Conservation (phyloP, 768 basidiomycete genomes). For the Neoboletus subvelutipes region DNA sequence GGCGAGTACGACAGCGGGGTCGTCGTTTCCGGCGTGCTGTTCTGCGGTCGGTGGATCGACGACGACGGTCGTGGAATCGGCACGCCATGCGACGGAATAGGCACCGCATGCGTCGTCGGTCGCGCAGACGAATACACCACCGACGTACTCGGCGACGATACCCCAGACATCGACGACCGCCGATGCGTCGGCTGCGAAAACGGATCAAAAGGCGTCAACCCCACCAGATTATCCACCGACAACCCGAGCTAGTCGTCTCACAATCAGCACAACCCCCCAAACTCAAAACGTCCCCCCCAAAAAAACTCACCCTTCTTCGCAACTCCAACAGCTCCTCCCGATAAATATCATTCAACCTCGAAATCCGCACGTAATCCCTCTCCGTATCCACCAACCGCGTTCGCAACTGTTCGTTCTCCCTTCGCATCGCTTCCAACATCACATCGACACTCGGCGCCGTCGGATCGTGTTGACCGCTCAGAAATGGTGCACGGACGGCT, state of each 20-base stretch:
- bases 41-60: slow-evolving; percentile 56
- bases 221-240: slow-evolving; percentile 72
- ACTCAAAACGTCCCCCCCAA: no score
- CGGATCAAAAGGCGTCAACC: slow-evolving; percentile 63
- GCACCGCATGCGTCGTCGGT: slow-evolving; percentile 50
- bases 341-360: slow-evolving; percentile 78
- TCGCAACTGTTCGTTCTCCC: slow-evolving; percentile 78
- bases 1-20: slow-evolving; percentile 67
- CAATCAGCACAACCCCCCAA: not conserved
- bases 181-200: slow-evolving; percentile 71
- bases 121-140: slow-evolving; percentile 27
- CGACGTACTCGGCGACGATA: slow-evolving; percentile 32
- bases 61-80: slow-evolving; percentile 76
- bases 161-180: slow-evolving; percentile 43
- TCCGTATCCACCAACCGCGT: slow-evolving; percentile 70
- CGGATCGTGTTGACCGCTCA: slow-evolving; percentile 27
- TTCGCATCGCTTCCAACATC: slow-evolving; percentile 71
- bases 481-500: not conserved
- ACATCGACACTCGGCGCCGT: slow-evolving; percentile 46
- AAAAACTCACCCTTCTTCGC: slow-evolving; percentile 59
- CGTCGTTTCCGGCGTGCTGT: slow-evolving; percentile 48
- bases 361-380: slow-evolving; percentile 70
- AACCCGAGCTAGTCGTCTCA: slow-evolving; percentile 14
- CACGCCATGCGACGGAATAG: slow-evolving; percentile 67
- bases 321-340: slow-evolving; percentile 82